Evolutionary conservation across 1,139 yeast genomes (phyloP), one percentile per base, ranked within the genome.

Genomic region (Kurtzmaniella quercitrusa): DNA sequence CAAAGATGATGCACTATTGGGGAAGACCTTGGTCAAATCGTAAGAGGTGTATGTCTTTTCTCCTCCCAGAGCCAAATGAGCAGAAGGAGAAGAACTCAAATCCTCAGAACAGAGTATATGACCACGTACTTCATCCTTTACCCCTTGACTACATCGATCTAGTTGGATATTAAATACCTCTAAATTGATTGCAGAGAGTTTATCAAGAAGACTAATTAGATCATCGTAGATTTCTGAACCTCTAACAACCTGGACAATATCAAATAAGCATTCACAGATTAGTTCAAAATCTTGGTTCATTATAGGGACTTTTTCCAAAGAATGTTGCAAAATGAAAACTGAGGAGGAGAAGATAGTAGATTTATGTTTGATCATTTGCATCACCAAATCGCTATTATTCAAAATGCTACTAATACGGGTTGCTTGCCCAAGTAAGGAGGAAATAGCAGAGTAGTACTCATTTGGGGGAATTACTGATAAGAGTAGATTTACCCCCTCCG

Each of bases 311-410:
- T 57, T 60, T 23, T 64, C 63, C 29, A 62, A 55, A 1, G 68
- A 59, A 17, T 51, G 48, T 18, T 47, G 46, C 46, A 70, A 55
- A 23, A 68, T 59, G 10, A 57, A 58, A 25, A 72, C 55, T 7
- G 70, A 50, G 58, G 56, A 59, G 12, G 53, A 47, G 23, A 67
- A 54, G 3, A 73, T 61, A 2, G 49, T 56, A 3, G 65, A 53
- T 45, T 69, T 70, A 46, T 51, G 60, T 36, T 64, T 58, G 11
- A 68, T 67, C 12, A 70, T 54, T 48, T 69, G 77, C 59, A 65
- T 66, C 1, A 68, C 61, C 42, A 69, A 53, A 15, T 57, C 61
- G 38, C 60, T 62, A 39, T 66, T 66, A 31, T 53, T 59, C 33
- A 62, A 68, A 36, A 61, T 52, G 21, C 68, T 62, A 43, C 61